phyloP scores from a whole-genome alignment of 2,329 filamentous ascomycete species.

The Paecilomyces variotii region DNA sequence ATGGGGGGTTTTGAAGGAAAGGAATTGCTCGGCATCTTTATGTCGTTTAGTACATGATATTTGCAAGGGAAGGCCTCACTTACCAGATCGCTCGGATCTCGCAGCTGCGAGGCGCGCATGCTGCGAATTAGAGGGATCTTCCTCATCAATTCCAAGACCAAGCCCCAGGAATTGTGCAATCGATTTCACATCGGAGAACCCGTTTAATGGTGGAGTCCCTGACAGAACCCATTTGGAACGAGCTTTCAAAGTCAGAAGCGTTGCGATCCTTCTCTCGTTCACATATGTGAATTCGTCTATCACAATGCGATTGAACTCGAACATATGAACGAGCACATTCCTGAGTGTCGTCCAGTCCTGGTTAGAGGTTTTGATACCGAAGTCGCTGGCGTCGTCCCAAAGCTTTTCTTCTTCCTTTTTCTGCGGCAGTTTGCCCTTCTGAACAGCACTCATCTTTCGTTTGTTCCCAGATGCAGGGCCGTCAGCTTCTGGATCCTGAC shows the following conservation, averaged over 20 bases:
- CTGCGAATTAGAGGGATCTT: conserved; percentile 38
- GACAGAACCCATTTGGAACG: conserved; percentile 55
- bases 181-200: conserved; percentile 52
- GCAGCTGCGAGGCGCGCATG: conserved; percentile 13
- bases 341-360: conserved; percentile 17
- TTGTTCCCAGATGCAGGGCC: background rate
- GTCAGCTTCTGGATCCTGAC: conserved; percentile 1
- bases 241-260: conserved; percentile 40
- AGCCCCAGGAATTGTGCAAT: conserved; percentile 51
- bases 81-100: conserved; percentile 37
- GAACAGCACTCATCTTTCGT: conserved; percentile 5
- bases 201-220: conserved; percentile 51
- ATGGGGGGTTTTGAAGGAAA: conserved; percentile 41
- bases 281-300: conserved; percentile 59
- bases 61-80: conserved; percentile 4
- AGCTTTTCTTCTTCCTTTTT: conserved; percentile 1
- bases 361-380: conserved; percentile 12
- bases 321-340: conserved; percentile 48
- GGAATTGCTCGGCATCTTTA: conserved; percentile 47
- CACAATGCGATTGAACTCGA: conserved; percentile 52
- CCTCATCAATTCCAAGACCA: conserved; percentile 47
- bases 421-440: conserved; percentile 6
- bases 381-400: conserved; percentile 14
- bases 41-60: conserved; percentile 11
- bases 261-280: conserved; percentile 32